Evolutionary conservation across 2,329 filamentous ascomycete species (phyloP), one percentile per base, ranked within the genome.

Genomic region (Stagonosporopsis rhizophila): DNA sequence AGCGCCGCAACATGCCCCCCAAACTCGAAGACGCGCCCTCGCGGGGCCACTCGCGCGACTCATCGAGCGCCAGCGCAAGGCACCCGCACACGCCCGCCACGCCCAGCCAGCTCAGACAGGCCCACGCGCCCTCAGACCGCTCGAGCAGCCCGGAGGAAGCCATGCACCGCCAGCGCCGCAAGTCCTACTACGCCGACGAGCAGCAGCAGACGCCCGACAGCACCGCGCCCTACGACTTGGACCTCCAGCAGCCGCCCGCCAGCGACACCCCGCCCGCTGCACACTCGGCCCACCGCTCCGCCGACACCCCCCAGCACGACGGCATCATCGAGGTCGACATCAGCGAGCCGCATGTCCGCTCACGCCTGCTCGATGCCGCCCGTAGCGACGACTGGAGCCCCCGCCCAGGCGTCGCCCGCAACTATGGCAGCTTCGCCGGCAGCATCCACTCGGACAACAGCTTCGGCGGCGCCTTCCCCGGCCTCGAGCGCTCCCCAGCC

Each of bases 351-450:
- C n/a, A n/a, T n/a, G n/a, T n/a, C n/a, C n/a, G n/a, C n/a, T n/a
- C n/a, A n/a, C n/a, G n/a, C n/a, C n/a, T n/a, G n/a, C n/a, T n/a
- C 46, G 70, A 69, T 40, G 69, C 77, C 41, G 66, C 75, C 35
- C 67, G 71, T 38, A 73, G 62, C 69, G 77, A 76, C 51, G 66
- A 64, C 32, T 51, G 32, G 38, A n/a, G 6, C 5, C 65, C 39
- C 88, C 90, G 1, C 80, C 86, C 34, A 83, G 89, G 0, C 78
- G 77, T 41, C 85, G 81, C 82, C 4, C 72, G 76, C 50, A 79
- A 77, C 50, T 79, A 82, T 81, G 77, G 83, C 77, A 83, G 78
- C 64, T 81, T 88, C 65, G 66, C 66, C 65, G 77, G 82, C 76
- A 83, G 78, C 64, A 80, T 88, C 64, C 62, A 68, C 72, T 75